A percentile compares a stretch with the other conserved stretches of the same genome.
Conservation (phyloP, 2,329 filamentous ascomycete species). For the Pseudogymnoascus sp. region DNA sequence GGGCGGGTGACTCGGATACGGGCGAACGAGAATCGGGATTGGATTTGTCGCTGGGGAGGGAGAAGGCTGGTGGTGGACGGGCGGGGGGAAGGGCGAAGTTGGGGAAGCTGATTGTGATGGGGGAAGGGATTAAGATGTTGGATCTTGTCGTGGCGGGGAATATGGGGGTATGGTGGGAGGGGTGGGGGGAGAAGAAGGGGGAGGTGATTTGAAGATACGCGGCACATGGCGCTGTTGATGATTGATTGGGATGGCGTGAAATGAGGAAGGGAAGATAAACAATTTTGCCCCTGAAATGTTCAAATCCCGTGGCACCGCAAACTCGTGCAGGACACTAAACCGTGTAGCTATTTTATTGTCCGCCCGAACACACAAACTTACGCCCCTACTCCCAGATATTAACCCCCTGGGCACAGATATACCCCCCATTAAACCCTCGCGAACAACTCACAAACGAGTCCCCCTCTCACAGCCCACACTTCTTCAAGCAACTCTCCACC, state of each 20-base stretch:
- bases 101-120: constrained; percentile 82
- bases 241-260: no score
- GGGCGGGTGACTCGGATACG: constrained; percentile 17
- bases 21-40: constrained; percentile 39
- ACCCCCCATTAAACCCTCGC: no score
- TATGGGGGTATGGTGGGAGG: constrained; percentile 87
- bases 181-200: constrained; percentile 45
- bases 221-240: no score
- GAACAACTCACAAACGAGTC: no score
- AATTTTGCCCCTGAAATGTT: no score
- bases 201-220: not conserved
- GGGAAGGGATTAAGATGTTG: constrained; percentile 91
- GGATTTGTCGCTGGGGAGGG: constrained; percentile 69
- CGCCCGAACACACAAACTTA: no score
- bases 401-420: no score
- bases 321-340: no score
- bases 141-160: constrained; percentile 88
- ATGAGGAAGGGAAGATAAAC: no score
- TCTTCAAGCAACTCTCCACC: constrained; percentile 44
- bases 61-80: constrained; percentile 78
- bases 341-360: no score
- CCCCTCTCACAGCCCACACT: constrained; percentile 24
- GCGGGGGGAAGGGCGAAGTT: constrained; percentile 83
- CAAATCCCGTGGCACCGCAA: no score
- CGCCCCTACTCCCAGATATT: no score